A percentile compares a stretch with the other conserved stretches of the same genome.
Conservation (phyloP, 2,329 filamentous ascomycete genomes). For the Botrytis tulipae region DNA sequence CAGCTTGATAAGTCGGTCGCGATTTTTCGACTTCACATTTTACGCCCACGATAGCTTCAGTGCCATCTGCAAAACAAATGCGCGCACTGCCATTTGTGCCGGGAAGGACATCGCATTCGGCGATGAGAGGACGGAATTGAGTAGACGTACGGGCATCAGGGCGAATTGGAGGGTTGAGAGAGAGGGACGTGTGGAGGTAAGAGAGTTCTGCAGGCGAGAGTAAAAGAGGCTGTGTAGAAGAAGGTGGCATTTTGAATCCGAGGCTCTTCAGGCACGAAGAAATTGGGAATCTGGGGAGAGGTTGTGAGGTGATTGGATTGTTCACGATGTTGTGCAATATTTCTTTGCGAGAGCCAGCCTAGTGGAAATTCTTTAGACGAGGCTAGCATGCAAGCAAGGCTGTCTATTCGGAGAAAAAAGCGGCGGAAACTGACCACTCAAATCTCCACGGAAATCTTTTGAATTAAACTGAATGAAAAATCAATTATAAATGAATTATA, state of each 20-base stretch:
- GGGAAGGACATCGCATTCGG: slow-evolving; percentile 87
- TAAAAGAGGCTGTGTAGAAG: slow-evolving; percentile 60
- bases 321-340: slow-evolving; percentile 8
- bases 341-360: slow-evolving; percentile 10
- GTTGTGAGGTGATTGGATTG: slow-evolving; percentile 3
- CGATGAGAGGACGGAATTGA: slow-evolving; percentile 86
- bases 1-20: slow-evolving; percentile 31
- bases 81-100: slow-evolving; percentile 89
- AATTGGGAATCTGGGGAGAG: background rate
- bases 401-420: background rate
- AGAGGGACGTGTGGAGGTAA: slow-evolving; percentile 87
- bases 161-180: slow-evolving; percentile 77
- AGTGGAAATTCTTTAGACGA: slow-evolving; percentile 23
- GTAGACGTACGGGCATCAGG: slow-evolving; percentile 79
- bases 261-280: background rate
- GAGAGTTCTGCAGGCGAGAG: slow-evolving; percentile 95
- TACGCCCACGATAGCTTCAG: slow-evolving; percentile 91
- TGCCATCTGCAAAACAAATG: slow-evolving; percentile 91
- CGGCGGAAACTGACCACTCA: background rate
- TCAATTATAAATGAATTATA: background rate
- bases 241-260: slow-evolving; percentile 51
- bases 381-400: slow-evolving; percentile 9
- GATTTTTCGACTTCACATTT: slow-evolving; percentile 92
- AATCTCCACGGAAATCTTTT: background rate
- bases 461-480: background rate